phyloP scores from a whole-genome alignment of 1,284 basidiomycete species.

The Moniliella sp. region DNA sequence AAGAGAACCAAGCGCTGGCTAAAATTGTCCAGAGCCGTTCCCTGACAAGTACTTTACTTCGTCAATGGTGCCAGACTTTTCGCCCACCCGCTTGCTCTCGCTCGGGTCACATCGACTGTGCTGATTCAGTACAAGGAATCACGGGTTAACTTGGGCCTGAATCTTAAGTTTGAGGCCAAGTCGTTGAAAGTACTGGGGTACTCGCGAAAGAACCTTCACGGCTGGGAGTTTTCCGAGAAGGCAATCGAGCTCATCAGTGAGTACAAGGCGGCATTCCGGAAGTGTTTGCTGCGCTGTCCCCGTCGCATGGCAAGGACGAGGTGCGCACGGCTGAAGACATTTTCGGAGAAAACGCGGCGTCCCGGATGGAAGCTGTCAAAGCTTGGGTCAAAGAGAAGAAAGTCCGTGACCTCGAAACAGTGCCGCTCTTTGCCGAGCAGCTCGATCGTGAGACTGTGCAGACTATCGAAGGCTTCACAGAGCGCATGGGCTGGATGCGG shows the following conservation, averaged over 20 bases:
- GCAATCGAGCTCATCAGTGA: slow-evolving; percentile 58
- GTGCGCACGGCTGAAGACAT: slow-evolving; percentile 11
- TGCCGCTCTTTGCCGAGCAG: slow-evolving; percentile 75
- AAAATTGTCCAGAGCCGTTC: slow-evolving; percentile 14
- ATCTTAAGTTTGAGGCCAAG: slow-evolving; percentile 88
- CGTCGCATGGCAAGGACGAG: neutral
- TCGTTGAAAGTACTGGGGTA: slow-evolving; percentile 87
- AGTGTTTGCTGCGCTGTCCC: neutral
- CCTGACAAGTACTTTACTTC: slow-evolving; percentile 12
- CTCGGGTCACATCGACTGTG: slow-evolving; percentile 76
- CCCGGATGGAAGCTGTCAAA: slow-evolving; percentile 56
- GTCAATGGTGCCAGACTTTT: slow-evolving; percentile 13
- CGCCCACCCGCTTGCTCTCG: slow-evolving; percentile 37
- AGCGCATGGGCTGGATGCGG: slow-evolving; percentile 38
- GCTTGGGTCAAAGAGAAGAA: slow-evolving; percentile 68
- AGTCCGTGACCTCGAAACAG: slow-evolving; percentile 70
- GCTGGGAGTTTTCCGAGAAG: slow-evolving; percentile 85
- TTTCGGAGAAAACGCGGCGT: slow-evolving; percentile 37
- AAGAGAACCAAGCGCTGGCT: slow-evolving; percentile 16
- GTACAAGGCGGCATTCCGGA: slow-evolving; percentile 45
- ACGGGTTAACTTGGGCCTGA: slow-evolving; percentile 75
- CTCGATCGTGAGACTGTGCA: slow-evolving; percentile 46
- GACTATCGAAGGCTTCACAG: slow-evolving; percentile 47
- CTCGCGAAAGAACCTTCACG: slow-evolving; percentile 56
- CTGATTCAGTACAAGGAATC: slow-evolving; percentile 53